phyloP scores from a whole-genome alignment of 148 eudicot genomes.

The Rheum nobile region DNA sequence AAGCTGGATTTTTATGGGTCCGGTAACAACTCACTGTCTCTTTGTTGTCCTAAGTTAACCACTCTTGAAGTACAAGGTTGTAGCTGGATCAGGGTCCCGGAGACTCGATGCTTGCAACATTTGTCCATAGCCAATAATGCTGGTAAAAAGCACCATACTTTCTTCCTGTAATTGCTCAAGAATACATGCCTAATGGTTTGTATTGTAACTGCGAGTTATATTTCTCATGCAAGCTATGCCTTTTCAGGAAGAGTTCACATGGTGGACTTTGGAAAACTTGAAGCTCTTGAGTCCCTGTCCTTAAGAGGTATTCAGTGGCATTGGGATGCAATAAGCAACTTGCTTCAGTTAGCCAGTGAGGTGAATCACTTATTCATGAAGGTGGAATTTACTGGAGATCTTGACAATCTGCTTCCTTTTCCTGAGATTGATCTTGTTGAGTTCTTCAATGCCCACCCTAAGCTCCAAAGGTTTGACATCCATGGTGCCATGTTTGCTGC shows the following conservation, averaged over 20 bases:
- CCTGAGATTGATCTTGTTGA: conserved; percentile 74
- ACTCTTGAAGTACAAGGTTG: conserved; percentile 80
- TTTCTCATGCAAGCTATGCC: background rate
- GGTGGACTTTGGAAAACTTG: conserved; percentile 73
- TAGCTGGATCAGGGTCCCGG: conserved; percentile 54
- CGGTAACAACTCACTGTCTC: conserved; percentile 43
- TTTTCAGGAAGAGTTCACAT: conserved; percentile 52
- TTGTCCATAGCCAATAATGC: conserved; percentile 64
- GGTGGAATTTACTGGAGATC: conserved; percentile 91
- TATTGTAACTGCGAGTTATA: background rate
- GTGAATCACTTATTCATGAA: conserved; percentile 86
- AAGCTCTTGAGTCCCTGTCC: conserved; percentile 60
- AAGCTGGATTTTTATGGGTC: conserved; percentile 65
- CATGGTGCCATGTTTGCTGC: conserved; percentile 99
- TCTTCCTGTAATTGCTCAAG: too few relatives aligned
- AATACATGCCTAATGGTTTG: background rate
- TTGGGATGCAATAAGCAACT: conserved; percentile 75
- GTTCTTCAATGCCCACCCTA: conserved; percentile 75
- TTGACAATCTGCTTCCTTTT: conserved; percentile 54
- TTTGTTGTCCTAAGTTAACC: conserved; percentile 50
- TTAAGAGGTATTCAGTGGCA: conserved; percentile 84
- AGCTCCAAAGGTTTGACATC: conserved; percentile 63
- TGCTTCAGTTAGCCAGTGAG: conserved; percentile 69
- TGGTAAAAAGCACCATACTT: conserved; percentile 29
- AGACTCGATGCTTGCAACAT: conserved; percentile 41